These are phyloP conservation scores for Canavalia gladiata DNA, from an alignment of 306 rosid species.

Conservation along the genomic window DNA sequence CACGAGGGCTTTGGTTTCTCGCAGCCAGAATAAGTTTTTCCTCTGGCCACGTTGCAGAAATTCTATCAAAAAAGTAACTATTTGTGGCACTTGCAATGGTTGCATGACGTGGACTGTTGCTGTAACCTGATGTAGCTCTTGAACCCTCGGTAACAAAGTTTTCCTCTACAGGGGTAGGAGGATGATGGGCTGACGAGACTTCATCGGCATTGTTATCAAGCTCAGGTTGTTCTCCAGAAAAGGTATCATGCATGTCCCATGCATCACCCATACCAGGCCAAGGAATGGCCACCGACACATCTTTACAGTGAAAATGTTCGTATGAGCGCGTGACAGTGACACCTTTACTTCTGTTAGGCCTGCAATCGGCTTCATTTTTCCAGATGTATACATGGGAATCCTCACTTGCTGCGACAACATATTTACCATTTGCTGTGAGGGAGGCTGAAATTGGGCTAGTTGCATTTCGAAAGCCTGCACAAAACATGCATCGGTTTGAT, in stretches of 20 bases:
- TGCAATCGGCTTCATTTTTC: slow-evolving; percentile 93
- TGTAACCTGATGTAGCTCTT: slow-evolving; percentile 62
- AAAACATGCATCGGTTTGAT: slow-evolving; percentile 48
- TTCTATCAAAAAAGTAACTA: slow-evolving; percentile 88
- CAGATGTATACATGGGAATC: slow-evolving; percentile 93
- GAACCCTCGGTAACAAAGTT: slow-evolving; percentile 62
- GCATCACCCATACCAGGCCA: slow-evolving; percentile 91
- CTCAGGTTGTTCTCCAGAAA: slow-evolving; percentile 61
- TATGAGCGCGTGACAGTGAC: slow-evolving; percentile 73
- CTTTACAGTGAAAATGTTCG: slow-evolving; percentile 95
- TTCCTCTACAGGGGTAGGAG: slow-evolving; percentile 95
- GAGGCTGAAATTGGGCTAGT: slow-evolving; percentile 90
- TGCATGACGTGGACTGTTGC: slow-evolving; percentile 78
- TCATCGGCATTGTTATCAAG: slow-evolving; percentile 66
- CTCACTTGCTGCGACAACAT: slow-evolving; percentile 93
- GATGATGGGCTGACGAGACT: slow-evolving; percentile 78
- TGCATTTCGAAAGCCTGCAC: slow-evolving; percentile 87
- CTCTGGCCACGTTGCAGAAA: slow-evolving; percentile 96
- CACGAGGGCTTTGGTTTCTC: slow-evolving; percentile 80
- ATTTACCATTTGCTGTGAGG: slow-evolving; percentile 82
- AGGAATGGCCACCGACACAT: slow-evolving; percentile 87
- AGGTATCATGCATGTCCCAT: slow-evolving; percentile 68
- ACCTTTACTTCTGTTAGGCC: slow-evolving; percentile 86
- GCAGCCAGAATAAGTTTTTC: slow-evolving; percentile 77
- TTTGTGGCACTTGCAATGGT: slow-evolving; percentile 86